These are phyloP conservation scores for Acacia melanoxylon DNA, from an alignment of 306 rosid species.

Conservation along the genomic window DNA sequence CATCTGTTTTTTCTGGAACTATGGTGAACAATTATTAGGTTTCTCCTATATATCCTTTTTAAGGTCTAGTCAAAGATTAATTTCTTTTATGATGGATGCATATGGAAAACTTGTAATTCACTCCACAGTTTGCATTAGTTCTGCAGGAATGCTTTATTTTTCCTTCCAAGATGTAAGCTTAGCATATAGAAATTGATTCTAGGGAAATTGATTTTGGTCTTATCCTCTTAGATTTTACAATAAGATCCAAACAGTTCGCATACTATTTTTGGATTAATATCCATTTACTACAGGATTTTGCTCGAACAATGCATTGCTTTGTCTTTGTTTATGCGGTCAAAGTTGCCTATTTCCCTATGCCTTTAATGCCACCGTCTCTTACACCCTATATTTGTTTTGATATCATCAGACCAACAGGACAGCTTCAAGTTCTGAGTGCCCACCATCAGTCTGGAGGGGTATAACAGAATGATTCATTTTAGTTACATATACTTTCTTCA, in stretches of 20 bases:
- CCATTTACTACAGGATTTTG: background rate
- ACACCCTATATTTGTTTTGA: constrained; percentile 27
- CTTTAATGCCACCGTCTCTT: background rate
- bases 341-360: constrained; percentile 6
- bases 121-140: background rate
- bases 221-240: background rate
- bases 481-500: constrained; percentile 18
- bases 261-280: background rate
- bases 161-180: background rate
- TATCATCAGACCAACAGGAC: constrained; percentile 67
- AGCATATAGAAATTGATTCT: background rate
- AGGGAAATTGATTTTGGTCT: background rate
- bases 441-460: constrained; percentile 99
- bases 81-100: background rate
- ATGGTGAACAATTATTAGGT: background rate
- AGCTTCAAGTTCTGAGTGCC: constrained; percentile 84
- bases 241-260: background rate
- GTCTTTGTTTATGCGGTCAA: constrained; percentile 7
- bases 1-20: background rate
- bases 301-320: background rate
- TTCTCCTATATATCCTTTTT: background rate
- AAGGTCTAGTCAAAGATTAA: background rate
- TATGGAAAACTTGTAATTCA: background rate
- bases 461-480: constrained; percentile 29
- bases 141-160: background rate